Evolutionary conservation across 2,329 filamentous ascomycete species (phyloP).

Genomic region (Sarocladium strictum): DNA sequence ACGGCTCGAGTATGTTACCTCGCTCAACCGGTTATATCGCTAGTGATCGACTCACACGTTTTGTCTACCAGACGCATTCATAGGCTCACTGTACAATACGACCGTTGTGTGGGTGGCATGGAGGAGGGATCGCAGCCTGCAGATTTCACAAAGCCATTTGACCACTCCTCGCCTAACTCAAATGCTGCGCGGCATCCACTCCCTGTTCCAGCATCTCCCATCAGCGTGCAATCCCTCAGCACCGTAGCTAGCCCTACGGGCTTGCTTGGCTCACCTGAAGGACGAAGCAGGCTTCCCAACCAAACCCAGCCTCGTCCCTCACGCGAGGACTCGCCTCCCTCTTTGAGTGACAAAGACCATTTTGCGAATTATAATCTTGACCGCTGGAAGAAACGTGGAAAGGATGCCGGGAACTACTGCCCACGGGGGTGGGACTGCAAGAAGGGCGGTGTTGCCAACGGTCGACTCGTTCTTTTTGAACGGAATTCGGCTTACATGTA

Average conservation of each 20-base stretch:
- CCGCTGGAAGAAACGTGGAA: conserved; percentile 32
- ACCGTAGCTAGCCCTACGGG: not conserved
- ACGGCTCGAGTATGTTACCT: not conserved
- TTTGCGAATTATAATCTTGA: conserved; percentile 29
- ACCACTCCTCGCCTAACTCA: not conserved
- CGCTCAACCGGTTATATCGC: not conserved
- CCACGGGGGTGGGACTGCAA: conserved; percentile 29
- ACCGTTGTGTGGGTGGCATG: not conserved
- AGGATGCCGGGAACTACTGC: conserved; percentile 29
- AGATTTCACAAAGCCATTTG: too few relatives aligned
- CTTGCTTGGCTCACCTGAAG: not conserved
- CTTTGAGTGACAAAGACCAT: not conserved
- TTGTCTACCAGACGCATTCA: not conserved
- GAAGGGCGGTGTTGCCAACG: conserved; percentile 35
- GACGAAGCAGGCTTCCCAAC: not conserved
- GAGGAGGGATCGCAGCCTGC: not conserved
- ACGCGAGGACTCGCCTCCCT: conserved; percentile 10
- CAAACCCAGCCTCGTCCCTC: conserved; percentile 7
- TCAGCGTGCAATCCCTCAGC: not conserved
- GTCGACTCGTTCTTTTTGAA: conserved; percentile 31
- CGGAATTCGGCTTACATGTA: conserved; percentile 37
- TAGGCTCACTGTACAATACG: not conserved
- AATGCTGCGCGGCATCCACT: not conserved
- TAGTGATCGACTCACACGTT: not conserved
- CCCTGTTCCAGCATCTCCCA: not conserved